A percentile compares a stretch with the other conserved stretches of the same genome.
These are phyloP conservation scores for Dactylellina cionopaga DNA, from an alignment of 2,329 filamentous ascomycete species.

Conservation along the genomic window DNA sequence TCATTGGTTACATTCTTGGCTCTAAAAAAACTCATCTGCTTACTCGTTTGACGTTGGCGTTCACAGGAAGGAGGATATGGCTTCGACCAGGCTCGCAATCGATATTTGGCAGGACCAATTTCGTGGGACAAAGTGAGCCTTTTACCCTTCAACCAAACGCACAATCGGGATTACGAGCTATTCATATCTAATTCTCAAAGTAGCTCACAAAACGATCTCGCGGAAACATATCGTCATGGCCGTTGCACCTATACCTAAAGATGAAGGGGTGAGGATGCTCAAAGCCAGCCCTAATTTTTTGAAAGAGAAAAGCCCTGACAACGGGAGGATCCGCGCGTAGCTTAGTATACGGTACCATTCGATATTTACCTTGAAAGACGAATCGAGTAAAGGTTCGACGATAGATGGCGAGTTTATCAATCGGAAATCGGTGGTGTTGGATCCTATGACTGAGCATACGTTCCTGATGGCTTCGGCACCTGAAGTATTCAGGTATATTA, in stretches of 20 bases:
- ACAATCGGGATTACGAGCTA: too few relatives aligned
- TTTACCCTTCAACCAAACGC: neutral
- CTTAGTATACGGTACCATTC: conserved; percentile 74
- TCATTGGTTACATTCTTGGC: neutral
- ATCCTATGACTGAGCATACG: conserved; percentile 21
- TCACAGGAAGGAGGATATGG: conserved; percentile 77
- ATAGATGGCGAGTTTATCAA: conserved; percentile 68
- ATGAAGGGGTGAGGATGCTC: conserved; percentile 73
- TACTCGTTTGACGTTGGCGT: conserved; percentile 50
- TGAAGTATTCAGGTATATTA: conserved; percentile 58
- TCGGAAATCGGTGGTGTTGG: conserved; percentile 10
- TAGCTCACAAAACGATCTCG: conserved; percentile 81
- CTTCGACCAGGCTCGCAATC: conserved; percentile 85
- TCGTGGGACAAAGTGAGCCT: conserved; percentile 27
- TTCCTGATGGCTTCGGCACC: conserved; percentile 35
- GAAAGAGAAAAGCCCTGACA: conserved; percentile 44
- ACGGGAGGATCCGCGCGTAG: conserved; percentile 59
- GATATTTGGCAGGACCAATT: conserved; percentile 80
- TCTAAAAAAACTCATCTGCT: neutral
- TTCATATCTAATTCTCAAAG: conserved; percentile 36
- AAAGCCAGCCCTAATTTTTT: too few relatives aligned
- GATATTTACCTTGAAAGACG: conserved; percentile 76
- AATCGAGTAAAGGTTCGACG: conserved; percentile 84
- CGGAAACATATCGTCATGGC: conserved; percentile 85
- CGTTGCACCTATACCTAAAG: conserved; percentile 72